Evolutionary conservation across 2,329 filamentous ascomycete species (phyloP).

Genomic region (Alternaria consortialis): DNA sequence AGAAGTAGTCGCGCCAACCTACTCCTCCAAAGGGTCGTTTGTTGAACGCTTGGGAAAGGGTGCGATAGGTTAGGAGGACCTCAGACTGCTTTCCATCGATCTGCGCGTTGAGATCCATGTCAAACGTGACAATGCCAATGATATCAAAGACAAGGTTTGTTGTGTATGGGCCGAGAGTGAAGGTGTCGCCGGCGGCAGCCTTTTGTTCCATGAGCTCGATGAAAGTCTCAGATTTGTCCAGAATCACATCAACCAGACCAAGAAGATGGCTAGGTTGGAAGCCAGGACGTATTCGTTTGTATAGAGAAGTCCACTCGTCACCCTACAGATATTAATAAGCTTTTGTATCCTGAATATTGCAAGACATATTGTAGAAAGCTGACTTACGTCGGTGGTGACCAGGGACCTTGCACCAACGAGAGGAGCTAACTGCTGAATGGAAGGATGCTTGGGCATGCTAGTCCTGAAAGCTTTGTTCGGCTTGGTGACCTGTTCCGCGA

Average conservation of each 20-base stretch:
- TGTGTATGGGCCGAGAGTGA: conserved; percentile 24
- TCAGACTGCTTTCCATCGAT: conserved; percentile 22
- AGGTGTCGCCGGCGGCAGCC: conserved; percentile 14
- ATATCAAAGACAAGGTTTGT: conserved; percentile 33
- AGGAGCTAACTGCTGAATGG: conserved; percentile 24
- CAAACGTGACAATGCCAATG: conserved; percentile 31
- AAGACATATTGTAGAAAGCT: neutral
- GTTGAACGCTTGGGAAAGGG: conserved; percentile 28
- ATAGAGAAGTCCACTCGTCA: neutral
- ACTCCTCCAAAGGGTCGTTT: conserved; percentile 21
- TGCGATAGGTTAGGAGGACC: conserved; percentile 27
- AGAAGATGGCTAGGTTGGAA: conserved; percentile 27
- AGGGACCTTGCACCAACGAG: conserved; percentile 27
- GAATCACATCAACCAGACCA: conserved; percentile 26
- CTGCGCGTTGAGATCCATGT: conserved; percentile 29
- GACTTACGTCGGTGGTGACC: conserved; percentile 29
- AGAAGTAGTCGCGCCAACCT: conserved; percentile 26
- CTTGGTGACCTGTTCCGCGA: conserved; percentile 29
- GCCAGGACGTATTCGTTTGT: conserved; percentile 26
- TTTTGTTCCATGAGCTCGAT: conserved; percentile 28
- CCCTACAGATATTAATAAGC: neutral
- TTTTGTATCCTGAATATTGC: neutral
- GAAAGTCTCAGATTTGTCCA: conserved; percentile 40
- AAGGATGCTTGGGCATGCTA: conserved; percentile 30
- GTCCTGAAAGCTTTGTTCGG: conserved; percentile 20